Percentiles rank a stretch among this genome's conserved stretches.
Conservation (phyloP, 129 eudicot species). For the Smallanthus sonchifolius region DNA sequence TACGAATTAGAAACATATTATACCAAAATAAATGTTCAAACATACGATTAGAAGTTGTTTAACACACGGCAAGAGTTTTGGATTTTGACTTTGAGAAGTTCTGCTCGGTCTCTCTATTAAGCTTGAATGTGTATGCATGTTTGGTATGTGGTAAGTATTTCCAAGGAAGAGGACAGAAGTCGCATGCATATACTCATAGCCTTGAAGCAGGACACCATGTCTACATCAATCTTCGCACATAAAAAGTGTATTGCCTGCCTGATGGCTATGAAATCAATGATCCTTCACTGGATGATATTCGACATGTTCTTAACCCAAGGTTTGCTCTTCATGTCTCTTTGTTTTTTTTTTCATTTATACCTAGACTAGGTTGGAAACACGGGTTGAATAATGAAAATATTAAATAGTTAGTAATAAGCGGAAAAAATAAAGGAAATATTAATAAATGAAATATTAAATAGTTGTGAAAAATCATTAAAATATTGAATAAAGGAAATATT, state of each 20-base stretch:
- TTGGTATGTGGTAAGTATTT: constrained; percentile 94
- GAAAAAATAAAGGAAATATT: too few relatives aligned
- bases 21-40: too few relatives aligned
- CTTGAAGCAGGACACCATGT: constrained; percentile 99
- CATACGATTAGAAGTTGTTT: too few relatives aligned
- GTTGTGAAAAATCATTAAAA: too few relatives aligned
- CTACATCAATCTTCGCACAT: constrained; percentile 84
- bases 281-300: constrained; percentile 92
- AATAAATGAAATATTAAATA: too few relatives aligned
- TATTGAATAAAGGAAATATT: too few relatives aligned
- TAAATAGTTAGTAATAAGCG: too few relatives aligned
- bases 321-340: constrained; percentile 14
- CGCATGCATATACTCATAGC: constrained; percentile 98
- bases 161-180: constrained; percentile 96
- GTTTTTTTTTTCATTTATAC: neutral
- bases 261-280: constrained; percentile 95
- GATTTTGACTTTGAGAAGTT: constrained; percentile 96
- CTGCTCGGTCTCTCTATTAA: constrained; percentile 88
- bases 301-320: constrained; percentile 93
- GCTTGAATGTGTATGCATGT: constrained; percentile 93
- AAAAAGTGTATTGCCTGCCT: constrained; percentile 91
- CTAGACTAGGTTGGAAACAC: too few relatives aligned
- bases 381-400: too few relatives aligned
- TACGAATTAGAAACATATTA: too few relatives aligned
- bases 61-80: too few relatives aligned